Evolutionary conservation across 441 rosid species (phyloP).

Genomic region (Isatis lusitanica): DNA sequence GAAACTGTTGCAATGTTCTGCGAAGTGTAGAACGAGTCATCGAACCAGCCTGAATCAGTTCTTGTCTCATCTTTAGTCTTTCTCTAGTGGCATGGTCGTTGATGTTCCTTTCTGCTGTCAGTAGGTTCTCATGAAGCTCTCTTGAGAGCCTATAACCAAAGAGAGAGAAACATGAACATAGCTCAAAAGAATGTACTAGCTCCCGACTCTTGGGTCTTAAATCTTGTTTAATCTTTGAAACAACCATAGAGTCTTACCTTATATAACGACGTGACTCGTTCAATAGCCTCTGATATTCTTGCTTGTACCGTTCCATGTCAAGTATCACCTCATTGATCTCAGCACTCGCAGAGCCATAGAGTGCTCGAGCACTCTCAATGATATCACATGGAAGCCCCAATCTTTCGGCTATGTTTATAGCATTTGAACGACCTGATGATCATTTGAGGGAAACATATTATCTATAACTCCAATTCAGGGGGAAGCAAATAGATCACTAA

Average conservation of each 20-base stretch:
- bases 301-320: slow-evolving; percentile 86
- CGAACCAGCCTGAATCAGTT: slow-evolving; percentile 62
- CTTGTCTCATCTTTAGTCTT: slow-evolving; percentile 51
- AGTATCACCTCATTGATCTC: slow-evolving; percentile 89
- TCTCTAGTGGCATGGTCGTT: slow-evolving; percentile 50
- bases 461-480: not conserved
- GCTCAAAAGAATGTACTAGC: not conserved
- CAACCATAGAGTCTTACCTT: slow-evolving; percentile 43
- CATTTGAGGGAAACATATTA: slow-evolving; percentile 1
- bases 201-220: not conserved
- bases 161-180: slow-evolving; percentile 12
- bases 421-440: slow-evolving; percentile 83
- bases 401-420: slow-evolving; percentile 80
- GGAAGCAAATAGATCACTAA: not conserved
- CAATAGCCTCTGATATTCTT: slow-evolving; percentile 54
- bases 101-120: slow-evolving; percentile 53
- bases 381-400: slow-evolving; percentile 64
- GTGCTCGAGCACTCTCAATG: slow-evolving; percentile 55
- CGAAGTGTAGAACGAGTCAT: slow-evolving; percentile 61
- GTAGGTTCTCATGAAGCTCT: slow-evolving; percentile 54
- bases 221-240: slow-evolving; percentile 10
- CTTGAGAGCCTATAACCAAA: slow-evolving; percentile 58
- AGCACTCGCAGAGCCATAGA: slow-evolving; percentile 77
- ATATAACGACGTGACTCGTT: slow-evolving; percentile 51
- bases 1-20: slow-evolving; percentile 66